phyloP scores from a whole-genome alignment of 352 stramenopile genomes.

The Pythium phragmiticola region DNA sequence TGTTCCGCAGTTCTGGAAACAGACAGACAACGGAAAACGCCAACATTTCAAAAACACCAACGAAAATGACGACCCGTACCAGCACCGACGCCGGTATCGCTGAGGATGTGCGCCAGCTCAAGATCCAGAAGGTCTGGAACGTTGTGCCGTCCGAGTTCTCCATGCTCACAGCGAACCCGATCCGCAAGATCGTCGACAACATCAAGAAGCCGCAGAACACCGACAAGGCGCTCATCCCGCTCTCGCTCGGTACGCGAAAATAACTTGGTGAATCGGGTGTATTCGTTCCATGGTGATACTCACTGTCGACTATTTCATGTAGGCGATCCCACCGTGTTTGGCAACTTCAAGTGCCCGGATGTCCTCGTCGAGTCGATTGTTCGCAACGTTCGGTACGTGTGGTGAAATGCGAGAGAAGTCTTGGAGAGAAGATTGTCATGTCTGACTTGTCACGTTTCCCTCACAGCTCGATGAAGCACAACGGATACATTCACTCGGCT shows the following conservation, averaged over 20 bases:
- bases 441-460: background rate
- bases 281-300: background rate
- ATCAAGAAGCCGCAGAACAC: slow-evolving; percentile 90
- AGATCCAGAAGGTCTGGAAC: slow-evolving; percentile 59
- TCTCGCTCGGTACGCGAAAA: slow-evolving; percentile 77
- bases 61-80: slow-evolving; percentile 48
- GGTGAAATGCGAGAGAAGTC: background rate
- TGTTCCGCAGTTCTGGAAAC: slow-evolving; percentile 7
- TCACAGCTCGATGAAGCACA: slow-evolving; percentile 75
- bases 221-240: slow-evolving; percentile 90
- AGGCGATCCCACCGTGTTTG: slow-evolving; percentile 92
- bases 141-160: slow-evolving; percentile 70
- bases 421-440: background rate
- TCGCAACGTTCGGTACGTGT: slow-evolving; percentile 51
- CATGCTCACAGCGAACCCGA: slow-evolving; percentile 86
- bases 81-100: slow-evolving; percentile 30
- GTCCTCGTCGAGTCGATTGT: slow-evolving; percentile 81
- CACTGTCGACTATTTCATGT: background rate
- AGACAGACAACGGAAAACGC: background rate
- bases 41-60: background rate
- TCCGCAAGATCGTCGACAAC: slow-evolving; percentile 94
- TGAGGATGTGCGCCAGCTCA: slow-evolving; percentile 36
- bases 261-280: background rate
- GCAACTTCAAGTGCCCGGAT: slow-evolving; percentile 90
- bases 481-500: slow-evolving; percentile 93